A percentile compares a stretch with the other conserved stretches of the same genome.
Evolutionary conservation across 345 rosid genomes (phyloP).

Genomic region (Lepidium aucheri): DNA sequence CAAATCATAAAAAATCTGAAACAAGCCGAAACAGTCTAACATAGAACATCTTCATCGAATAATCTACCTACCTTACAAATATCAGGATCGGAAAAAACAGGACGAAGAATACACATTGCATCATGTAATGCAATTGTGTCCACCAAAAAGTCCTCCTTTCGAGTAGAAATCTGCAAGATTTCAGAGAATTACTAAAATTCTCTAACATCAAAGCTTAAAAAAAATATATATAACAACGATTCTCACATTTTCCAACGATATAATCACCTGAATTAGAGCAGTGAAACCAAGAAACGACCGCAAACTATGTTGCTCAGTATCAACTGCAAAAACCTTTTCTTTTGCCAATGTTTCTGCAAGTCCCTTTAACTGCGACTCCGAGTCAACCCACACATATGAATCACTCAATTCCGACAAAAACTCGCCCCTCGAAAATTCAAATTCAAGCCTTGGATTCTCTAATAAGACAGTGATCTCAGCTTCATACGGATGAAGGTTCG

Average conservation of each 20-base stretch:
- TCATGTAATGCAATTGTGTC: constrained; percentile 82
- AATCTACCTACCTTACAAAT: constrained; percentile 76
- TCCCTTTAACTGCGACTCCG: constrained; percentile 51
- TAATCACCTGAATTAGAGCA: constrained; percentile 70
- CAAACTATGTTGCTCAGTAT: constrained; percentile 89
- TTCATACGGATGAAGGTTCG: constrained; percentile 56
- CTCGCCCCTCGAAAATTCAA: constrained; percentile 22
- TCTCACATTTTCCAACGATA: neutral
- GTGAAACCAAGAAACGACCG: constrained; percentile 85
- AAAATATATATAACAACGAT: neutral
- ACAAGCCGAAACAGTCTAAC: neutral
- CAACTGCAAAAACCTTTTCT: constrained; percentile 57
- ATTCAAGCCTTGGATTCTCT: constrained; percentile 38
- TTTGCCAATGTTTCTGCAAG: constrained; percentile 49
- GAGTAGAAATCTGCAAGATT: constrained; percentile 55
- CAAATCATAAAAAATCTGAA: neutral
- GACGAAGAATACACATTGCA: constrained; percentile 53
- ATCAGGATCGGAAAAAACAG: constrained; percentile 61
- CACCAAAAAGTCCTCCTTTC: constrained; percentile 57
- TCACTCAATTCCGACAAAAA: constrained; percentile 36
- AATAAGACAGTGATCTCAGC: constrained; percentile 46
- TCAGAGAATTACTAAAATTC: neutral
- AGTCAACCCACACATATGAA: constrained; percentile 61
- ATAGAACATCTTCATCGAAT: neutral
- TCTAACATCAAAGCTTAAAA: neutral